These are phyloP conservation scores for Penicillium cinerascens DNA, from an alignment of 495 filamentous ascomycete species.

Conservation along the genomic window DNA sequence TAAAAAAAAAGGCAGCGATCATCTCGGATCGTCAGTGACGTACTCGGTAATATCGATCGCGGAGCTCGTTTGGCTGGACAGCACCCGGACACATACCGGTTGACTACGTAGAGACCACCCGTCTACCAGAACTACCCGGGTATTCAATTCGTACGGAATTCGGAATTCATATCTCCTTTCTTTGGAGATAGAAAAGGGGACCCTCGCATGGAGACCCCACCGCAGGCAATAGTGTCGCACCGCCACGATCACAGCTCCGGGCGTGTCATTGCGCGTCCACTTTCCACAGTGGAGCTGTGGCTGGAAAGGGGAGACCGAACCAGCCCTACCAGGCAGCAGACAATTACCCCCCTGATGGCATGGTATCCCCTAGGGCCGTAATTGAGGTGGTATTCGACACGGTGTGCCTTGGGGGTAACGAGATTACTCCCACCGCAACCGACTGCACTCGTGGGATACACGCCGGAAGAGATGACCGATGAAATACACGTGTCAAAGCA, in stretches of 20 bases:
- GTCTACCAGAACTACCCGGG: too few relatives aligned
- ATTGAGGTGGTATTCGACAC: too few relatives aligned
- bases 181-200: not conserved
- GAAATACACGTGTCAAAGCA: not conserved
- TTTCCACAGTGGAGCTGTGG: slow-evolving; percentile 2
- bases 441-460: too few relatives aligned
- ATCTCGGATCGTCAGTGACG: slow-evolving; percentile 25
- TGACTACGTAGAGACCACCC: not conserved
- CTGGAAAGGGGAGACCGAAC: slow-evolving; percentile 1
- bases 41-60: not conserved
- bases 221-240: not conserved
- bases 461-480: too few relatives aligned
- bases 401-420: too few relatives aligned
- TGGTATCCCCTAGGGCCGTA: too few relatives aligned
- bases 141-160: too few relatives aligned
- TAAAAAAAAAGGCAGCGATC: slow-evolving; percentile 11
- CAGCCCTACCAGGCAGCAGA: slow-evolving; percentile 13
- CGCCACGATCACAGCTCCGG: not conserved
- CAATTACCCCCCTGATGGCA: not conserved
- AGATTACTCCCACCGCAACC: too few relatives aligned
- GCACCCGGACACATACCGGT: not conserved
- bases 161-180: not conserved
- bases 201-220: not conserved
- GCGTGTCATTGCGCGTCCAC: not conserved
- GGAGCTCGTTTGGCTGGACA: not conserved